Conservation (phyloP, 306 rosid species). For the Styphnolobium japonicum region DNA sequence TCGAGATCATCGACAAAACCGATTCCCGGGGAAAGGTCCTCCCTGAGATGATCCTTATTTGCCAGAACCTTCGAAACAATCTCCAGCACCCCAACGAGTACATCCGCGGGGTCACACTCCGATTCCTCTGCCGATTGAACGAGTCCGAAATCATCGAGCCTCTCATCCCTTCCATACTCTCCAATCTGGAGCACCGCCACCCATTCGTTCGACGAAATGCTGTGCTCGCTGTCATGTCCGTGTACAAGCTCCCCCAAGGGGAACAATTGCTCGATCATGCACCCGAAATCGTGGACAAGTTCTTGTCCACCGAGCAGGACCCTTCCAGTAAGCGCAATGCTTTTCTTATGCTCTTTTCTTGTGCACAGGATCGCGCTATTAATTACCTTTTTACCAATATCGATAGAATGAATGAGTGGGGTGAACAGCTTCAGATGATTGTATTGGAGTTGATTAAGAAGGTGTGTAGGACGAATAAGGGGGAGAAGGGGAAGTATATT, state of each 20-base stretch:
- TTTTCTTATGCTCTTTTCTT: slow-evolving; percentile 86
- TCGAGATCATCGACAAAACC: slow-evolving; percentile 91
- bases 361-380: slow-evolving; percentile 88
- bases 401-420: slow-evolving; percentile 81
- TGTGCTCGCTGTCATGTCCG: slow-evolving; percentile 84
- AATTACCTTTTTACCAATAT: slow-evolving; percentile 58
- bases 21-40: slow-evolving; percentile 84
- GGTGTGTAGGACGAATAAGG: slow-evolving; percentile 80
- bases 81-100: slow-evolving; percentile 93
- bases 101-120: slow-evolving; percentile 87
- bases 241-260: slow-evolving; percentile 79
- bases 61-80: slow-evolving; percentile 94
- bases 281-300: slow-evolving; percentile 82
- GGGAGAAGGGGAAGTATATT: slow-evolving; percentile 82
- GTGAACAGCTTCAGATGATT: slow-evolving; percentile 88
- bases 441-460: slow-evolving; percentile 82
- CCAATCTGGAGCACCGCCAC: slow-evolving; percentile 86
- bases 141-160: slow-evolving; percentile 94
- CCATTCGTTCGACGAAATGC: slow-evolving; percentile 85
- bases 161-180: slow-evolving; percentile 74
- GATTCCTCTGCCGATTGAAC: slow-evolving; percentile 86
- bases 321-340: slow-evolving; percentile 83
- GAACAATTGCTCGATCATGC: slow-evolving; percentile 77
- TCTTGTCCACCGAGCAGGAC: slow-evolving; percentile 77
- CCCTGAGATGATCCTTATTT: slow-evolving; percentile 95